These are phyloP conservation scores for Xylariaceae sp. DNA, from an alignment of 2,329 filamentous ascomycete species.

Conservation along the genomic window DNA sequence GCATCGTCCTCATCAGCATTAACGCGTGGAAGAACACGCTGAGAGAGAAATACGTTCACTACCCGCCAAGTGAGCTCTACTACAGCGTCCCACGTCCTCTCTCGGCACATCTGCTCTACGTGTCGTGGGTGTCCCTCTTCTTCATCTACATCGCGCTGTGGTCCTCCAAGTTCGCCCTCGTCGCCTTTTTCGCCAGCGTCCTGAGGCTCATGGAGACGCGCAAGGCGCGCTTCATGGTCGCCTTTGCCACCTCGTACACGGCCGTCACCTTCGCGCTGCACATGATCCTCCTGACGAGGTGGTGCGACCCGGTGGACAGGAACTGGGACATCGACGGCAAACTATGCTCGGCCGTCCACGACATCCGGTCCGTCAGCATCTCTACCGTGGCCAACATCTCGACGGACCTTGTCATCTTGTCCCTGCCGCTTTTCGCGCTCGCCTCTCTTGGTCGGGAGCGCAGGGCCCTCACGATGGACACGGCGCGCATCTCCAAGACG, in stretches of 20 bases:
- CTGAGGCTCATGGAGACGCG: conserved; percentile 14
- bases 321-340: conserved; percentile 20
- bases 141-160: conserved; percentile 25
- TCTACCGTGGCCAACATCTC: conserved; percentile 21
- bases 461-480: conserved; percentile 11
- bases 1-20: conserved; percentile 21
- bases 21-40: conserved; percentile 23
- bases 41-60: conserved; percentile 15
- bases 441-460: conserved; percentile 13
- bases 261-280: conserved; percentile 17
- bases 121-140: conserved; percentile 23
- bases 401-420: conserved; percentile 21
- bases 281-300: conserved; percentile 16
- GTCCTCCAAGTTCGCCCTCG: conserved; percentile 23
- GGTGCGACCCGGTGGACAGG: conserved; percentile 18
- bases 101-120: conserved; percentile 20
- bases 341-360: conserved; percentile 22
- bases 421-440: conserved; percentile 18
- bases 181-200: conserved; percentile 20
- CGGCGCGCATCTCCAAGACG: conserved; percentile 12
- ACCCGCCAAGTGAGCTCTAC: conserved; percentile 18
- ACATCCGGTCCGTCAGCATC: conserved; percentile 20
- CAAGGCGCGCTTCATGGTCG: conserved; percentile 10
- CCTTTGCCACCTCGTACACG: conserved; percentile 14
- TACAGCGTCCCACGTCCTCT: conserved; percentile 17